Conservation (phyloP, 1,284 basidiomycete genomes). For the Wallemia mellicola region DNA sequence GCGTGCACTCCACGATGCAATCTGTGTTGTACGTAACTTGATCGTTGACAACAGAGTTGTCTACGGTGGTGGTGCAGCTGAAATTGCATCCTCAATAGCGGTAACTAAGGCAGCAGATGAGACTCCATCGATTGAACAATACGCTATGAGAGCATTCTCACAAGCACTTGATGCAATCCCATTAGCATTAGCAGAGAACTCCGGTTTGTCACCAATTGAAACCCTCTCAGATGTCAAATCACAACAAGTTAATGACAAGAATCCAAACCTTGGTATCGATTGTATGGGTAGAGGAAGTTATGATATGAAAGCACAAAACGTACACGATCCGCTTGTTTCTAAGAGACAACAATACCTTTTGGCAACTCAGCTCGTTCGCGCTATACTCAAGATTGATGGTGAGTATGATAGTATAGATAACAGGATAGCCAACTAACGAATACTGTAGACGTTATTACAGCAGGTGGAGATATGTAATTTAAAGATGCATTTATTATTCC, state of each 20-base stretch:
- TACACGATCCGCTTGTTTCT: conserved; percentile 86
- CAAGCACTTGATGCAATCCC: conserved; percentile 78
- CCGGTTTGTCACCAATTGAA: conserved; percentile 81
- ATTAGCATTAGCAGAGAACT: conserved; percentile 88
- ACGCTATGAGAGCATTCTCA: conserved; percentile 94
- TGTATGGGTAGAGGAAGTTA: conserved; percentile 61
- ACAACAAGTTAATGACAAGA: conserved; percentile 61
- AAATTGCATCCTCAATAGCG: conserved; percentile 79
- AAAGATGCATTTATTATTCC: background rate
- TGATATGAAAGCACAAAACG: conserved; percentile 91
- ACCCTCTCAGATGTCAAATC: conserved; percentile 83
- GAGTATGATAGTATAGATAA: background rate
- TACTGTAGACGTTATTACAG: background rate
- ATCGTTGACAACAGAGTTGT: conserved; percentile 88
- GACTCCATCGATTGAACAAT: conserved; percentile 94
- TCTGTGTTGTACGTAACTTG: conserved; percentile 87
- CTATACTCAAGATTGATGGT: conserved; percentile 12
- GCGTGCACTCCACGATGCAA: conserved; percentile 83
- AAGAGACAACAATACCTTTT: conserved; percentile 90
- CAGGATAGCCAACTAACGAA: background rate
- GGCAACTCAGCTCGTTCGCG: conserved; percentile 55
- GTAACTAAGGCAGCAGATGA: conserved; percentile 83
- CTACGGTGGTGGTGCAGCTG: conserved; percentile 89
- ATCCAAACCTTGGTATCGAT: conserved; percentile 69
- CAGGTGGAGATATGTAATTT: background rate